phyloP scores from a whole-genome alignment of 2,329 filamentous ascomycete species.

The Chaetomium olivaceum region DNA sequence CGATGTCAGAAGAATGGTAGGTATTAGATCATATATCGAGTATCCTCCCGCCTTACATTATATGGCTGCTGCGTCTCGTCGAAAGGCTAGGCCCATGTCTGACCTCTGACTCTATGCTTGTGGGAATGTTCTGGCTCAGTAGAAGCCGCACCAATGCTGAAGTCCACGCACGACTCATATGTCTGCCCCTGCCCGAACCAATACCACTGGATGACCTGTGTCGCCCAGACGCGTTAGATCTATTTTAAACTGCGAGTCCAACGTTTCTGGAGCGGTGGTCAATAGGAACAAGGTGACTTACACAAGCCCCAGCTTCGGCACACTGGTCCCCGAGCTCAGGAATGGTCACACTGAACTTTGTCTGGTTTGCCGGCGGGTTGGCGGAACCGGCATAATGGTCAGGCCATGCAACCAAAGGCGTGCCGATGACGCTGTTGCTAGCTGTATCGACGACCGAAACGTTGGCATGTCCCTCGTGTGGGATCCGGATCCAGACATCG shows the following conservation, averaged over 20 bases:
- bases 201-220: conserved; percentile 59
- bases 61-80: background rate
- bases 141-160: conserved; percentile 37
- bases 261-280: too few relatives aligned
- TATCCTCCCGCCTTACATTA: background rate
- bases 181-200: conserved; percentile 62
- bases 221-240: conserved; percentile 41
- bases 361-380: conserved; percentile 36
- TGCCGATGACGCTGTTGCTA: conserved; percentile 50
- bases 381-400: conserved; percentile 35
- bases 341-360: conserved; percentile 36
- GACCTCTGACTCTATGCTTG: background rate
- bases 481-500: conserved; percentile 47
- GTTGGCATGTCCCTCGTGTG: conserved; percentile 51
- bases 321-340: conserved; percentile 36
- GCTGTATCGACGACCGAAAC: conserved; percentile 50
- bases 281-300: conserved; percentile 25
- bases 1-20: background rate
- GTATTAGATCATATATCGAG: background rate
- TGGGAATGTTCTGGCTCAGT: background rate
- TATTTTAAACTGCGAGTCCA: background rate
- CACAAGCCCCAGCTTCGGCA: conserved; percentile 34
- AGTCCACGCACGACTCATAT: conserved; percentile 64
- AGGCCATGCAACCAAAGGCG: conserved; percentile 39
- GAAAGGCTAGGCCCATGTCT: background rate